Base-by-base conservation (phyloP, 148 eudicot species). In the Beta vulgaris region DNA sequence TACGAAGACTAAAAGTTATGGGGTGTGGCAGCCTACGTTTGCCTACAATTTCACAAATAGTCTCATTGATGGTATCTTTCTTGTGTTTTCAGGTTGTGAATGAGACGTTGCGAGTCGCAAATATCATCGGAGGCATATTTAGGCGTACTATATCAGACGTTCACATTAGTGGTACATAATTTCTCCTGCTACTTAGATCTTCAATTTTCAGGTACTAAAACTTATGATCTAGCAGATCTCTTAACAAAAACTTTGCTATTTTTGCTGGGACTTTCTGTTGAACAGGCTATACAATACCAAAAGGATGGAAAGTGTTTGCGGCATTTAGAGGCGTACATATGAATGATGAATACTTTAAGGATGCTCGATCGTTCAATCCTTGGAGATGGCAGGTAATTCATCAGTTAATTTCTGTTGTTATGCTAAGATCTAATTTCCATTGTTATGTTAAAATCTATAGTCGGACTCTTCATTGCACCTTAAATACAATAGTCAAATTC, bases 381-480 rank as follows among this genome's bases (percentile, higher is more conserved):
- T 96, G 99, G 99, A 89, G 99, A 78, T 96, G 99, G 99, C 97
- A 91, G 97, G 97, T 89, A 53, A 73, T 21, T 64, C 35, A 6
- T 59, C 9, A n/a, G n/a, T n/a, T n/a, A n/a, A n/a, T n/a, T n/a
- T n/a, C n/a, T n/a, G n/a, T n/a, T n/a, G n/a, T n/a, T n/a, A n/a
- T n/a, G n/a, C n/a, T n/a, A n/a, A n/a, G n/a, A n/a, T n/a, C n/a
- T n/a, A n/a, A n/a, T n/a, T n/a, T n/a, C n/a, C n/a, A n/a, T n/a
- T n/a, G n/a, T n/a, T n/a, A n/a, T n/a, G n/a, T n/a, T n/a, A n/a
- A n/a, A n/a, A n/a, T n/a, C n/a, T n/a, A n/a, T n/a, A n/a, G n/a
- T n/a, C n/a, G n/a, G n/a, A n/a, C n/a, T n/a, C n/a, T n/a, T n/a
- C n/a, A n/a, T n/a, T n/a, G n/a, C n/a, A n/a, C n/a, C n/a, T n/a